Evolutionary conservation across 139 green algal genomes (phyloP), one percentile per base, ranked within the genome.

Genomic region (Coelastrella sp.): DNA sequence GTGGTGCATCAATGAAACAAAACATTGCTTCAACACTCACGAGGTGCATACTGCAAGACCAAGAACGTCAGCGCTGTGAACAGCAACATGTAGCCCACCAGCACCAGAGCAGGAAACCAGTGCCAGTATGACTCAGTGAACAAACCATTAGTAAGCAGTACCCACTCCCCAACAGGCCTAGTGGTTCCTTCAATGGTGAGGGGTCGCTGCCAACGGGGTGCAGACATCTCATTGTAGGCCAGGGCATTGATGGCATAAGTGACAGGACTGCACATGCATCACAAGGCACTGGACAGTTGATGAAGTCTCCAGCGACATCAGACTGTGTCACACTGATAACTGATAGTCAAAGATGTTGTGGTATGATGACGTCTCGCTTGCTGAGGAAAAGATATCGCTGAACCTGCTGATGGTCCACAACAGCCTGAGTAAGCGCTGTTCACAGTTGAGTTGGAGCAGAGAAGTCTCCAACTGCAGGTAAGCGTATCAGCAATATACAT

Each of bases 141-240:
- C 41, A 95, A 90, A 51, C 71, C 92, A 82, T 94, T 94, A n/a
- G 37, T 81, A 40, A 89, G n/a, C 19, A 92, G 87, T 7, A 86
- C 81, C 23, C 75, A 64, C 2, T 83, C 43, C 4, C 81, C 86
- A 9, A 91, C 45, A 64, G 74, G 69, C 21, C 27, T 45, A 3
- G 81, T 63, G 13, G 63, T n/a, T 25, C 50, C 78, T 41, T 51
- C 62, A 69, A 90, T 40, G 71, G 68, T 79, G 57, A 27, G 67
- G 51, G 19, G 77, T 3, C 38, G 51, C 4, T 27, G n/a, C 92
- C 92, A 95, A 17, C 74, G 74, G 2, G 86, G 74, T 5, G 82
- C 85, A 4, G 89, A 91, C 79, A 95, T 89, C 87, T 95, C 92
- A 68, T 94, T 95, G 86, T 92, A 81, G 23, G 85, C 86, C 2